Conservation (phyloP, 768 basidiomycete species). For the Nidula microcarpa region DNA sequence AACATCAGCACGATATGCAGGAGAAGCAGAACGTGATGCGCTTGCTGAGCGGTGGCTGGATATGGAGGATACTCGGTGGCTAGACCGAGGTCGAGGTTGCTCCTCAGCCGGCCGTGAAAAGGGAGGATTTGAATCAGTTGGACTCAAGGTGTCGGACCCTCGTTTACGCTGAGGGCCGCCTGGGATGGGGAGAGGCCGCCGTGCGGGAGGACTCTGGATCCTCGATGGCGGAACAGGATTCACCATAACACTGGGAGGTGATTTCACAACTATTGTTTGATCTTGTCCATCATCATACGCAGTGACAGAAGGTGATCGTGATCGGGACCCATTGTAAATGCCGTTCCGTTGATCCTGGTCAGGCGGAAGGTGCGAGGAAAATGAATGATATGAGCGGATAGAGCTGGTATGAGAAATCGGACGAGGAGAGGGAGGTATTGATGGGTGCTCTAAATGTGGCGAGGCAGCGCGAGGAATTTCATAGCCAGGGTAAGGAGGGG, state of each 20-base stretch:
- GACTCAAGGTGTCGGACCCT: slow-evolving; percentile 19
- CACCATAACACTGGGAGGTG: slow-evolving; percentile 22
- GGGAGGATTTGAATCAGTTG: slow-evolving; percentile 19
- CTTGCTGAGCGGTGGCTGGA: slow-evolving; percentile 27
- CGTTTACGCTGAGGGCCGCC: slow-evolving; percentile 10
- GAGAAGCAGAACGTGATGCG: slow-evolving; percentile 51
- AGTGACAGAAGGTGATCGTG: slow-evolving; percentile 34
- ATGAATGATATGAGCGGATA: slow-evolving; percentile 20
- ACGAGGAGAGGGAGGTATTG: slow-evolving; percentile 16
- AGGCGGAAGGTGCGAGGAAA: slow-evolving; percentile 7
- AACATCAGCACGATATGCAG: slow-evolving; percentile 64
- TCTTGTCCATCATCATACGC: slow-evolving; percentile 32
- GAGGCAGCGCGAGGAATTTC: slow-evolving; percentile 23
- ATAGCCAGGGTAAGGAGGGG: slow-evolving; percentile 14
- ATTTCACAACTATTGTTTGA: slow-evolving; percentile 34
- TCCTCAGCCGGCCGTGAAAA: slow-evolving; percentile 18
- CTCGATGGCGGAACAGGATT: slow-evolving; percentile 19
- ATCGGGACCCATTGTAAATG: slow-evolving; percentile 10
- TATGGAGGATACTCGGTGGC: slow-evolving; percentile 22
- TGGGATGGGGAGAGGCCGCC: slow-evolving; percentile 3
- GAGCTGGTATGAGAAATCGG: slow-evolving; percentile 27
- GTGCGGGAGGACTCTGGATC: background rate
- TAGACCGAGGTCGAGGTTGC: slow-evolving; percentile 9
- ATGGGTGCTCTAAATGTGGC: slow-evolving; percentile 3
- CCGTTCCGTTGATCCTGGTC: slow-evolving; percentile 8